Base-by-base conservation (phyloP, 768 basidiomycete genomes). In the Leucosporidium scottii region DNA sequence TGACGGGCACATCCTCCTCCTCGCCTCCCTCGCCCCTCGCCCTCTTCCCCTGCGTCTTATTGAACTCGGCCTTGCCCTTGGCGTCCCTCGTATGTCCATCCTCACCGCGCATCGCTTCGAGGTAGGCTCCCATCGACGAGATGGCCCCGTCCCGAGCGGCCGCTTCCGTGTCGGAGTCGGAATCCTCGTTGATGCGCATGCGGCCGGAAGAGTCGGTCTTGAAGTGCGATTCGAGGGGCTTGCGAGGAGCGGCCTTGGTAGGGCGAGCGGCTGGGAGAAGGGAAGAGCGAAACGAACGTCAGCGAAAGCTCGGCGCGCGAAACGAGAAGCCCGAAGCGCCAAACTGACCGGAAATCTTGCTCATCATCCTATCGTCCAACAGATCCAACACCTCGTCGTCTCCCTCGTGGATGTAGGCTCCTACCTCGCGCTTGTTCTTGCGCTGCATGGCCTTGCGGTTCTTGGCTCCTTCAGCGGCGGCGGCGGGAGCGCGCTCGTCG, bases 311-410 rank as follows among this genome's bases (percentile, higher is more conserved):
- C 34, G 8, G 23, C 20, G 39, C 17, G 27, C 4, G 36, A 10
- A 9, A 17, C 12, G 12, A 30, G 56, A 59, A 23, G 31, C n/a
- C 10, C 49, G 31, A 59, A 18, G 8, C n/a, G n/a, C 34, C 4
- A 34, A 34, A 60, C 67, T 31, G 23, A 72, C 67, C 88, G 1
- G 77, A 74, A n/a, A 81, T 75, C 28, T 77, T 74, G 48, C 79
- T 78, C 58, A 80, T 80, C 61, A 81, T 79, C 15, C 76, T 75
- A 25, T 92, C 90, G 61, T 90, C 85, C 8, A 99, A 81, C 48
- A 99, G 81, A 81, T 99, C 94, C 86, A 94, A 90, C 2, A 96
- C 96, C 71, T 93, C 88, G 75, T 96, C 91, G 64, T 90, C 87
- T 75, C 96, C 96, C 70, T 89, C 79, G 25, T 89, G 85, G 58